Conservation (phyloP, 2,329 filamentous ascomycete genomes). For the Fusarium subtropicale region DNA sequence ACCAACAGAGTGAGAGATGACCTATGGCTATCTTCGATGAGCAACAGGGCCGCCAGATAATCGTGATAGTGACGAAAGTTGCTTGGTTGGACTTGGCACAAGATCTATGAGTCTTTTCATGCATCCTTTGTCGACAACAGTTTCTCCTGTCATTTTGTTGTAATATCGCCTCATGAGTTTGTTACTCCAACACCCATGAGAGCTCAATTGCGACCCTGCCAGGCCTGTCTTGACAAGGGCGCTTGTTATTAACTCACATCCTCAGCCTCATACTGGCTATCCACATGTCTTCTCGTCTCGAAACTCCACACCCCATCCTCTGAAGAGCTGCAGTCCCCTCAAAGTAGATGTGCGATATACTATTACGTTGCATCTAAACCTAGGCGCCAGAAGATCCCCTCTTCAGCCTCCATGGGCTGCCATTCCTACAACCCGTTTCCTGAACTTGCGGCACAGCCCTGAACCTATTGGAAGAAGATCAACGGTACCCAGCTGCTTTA, state of each 20-base stretch:
- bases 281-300: conserved; percentile 16
- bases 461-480: background rate
- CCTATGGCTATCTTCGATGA: conserved; percentile 1
- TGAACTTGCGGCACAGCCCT: conserved; percentile 15
- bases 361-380: conserved; percentile 33
- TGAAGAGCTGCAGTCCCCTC: conserved; percentile 34
- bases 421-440: conserved; percentile 24
- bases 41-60: background rate
- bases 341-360: conserved; percentile 20
- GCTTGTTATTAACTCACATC: conserved; percentile 12
- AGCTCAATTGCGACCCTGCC: conserved; percentile 15
- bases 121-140: background rate
- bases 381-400: conserved; percentile 18
- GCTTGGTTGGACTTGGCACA: conserved; percentile 1
- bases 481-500: conserved; percentile 8
- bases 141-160: conserved; percentile 3
- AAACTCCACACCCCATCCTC: conserved; percentile 29
- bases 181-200: conserved; percentile 23
- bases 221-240: conserved; percentile 10
- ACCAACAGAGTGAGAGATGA: conserved; percentile 12
- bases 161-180: conserved; percentile 9
- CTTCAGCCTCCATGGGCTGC: conserved; percentile 18
- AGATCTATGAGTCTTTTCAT: background rate
- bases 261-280: conserved; percentile 35
- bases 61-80: background rate